Base-by-base conservation (phyloP, 148 eudicot species). In the Fagopyrum homotropicum region DNA sequence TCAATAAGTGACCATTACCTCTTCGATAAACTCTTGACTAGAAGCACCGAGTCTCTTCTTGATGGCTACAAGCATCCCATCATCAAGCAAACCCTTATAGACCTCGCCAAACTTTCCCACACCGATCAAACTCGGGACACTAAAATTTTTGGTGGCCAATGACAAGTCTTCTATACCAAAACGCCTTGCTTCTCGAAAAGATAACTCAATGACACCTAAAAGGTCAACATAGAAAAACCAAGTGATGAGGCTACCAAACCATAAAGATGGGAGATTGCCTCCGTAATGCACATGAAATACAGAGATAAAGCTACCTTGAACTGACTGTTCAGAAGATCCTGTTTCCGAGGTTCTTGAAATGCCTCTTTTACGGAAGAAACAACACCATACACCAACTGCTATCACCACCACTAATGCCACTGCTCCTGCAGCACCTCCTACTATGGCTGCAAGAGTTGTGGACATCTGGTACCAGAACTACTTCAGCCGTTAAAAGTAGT, bases 401-500 rank as follows among this genome's bases (percentile, higher is more conserved):
- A 84, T 49, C 72, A 94, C 61, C 51, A 80, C 90, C 76, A 87
- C 82, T 82, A 94, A 88, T 77, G 85, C 90, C 93, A 89, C 93
- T 82, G 89, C 95, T 91, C 98, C 98, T 86, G 97, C 95, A 91
- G 93, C 97, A 76, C 95, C 97, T 84, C 98, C 98, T 61, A 94
- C 71, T 75, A 90, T 83, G 76, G 90, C 90, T 85, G 95, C 98
- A 89, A 91, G 93, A 86, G 84, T 80, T 86, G 76, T 83, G 87
- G 97, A 89, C 98, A 94, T 94, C 86, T 88, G 93, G 83, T 79
- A 77, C 46, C 75, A 75, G 80, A 81, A 81, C 84, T 84, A 84
- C 82, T 84, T 89, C 80, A 84, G 84, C 86, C 79, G 78, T 49
- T 44, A 70, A 75, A 60, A 73, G 74, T 45, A 72, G 75, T 47